A percentile compares a stretch with the other conserved stretches of the same genome.
These are phyloP conservation scores for Aspergillus ibericus DNA, from an alignment of 2,329 filamentous ascomycete genomes.

Conservation along the genomic window DNA sequence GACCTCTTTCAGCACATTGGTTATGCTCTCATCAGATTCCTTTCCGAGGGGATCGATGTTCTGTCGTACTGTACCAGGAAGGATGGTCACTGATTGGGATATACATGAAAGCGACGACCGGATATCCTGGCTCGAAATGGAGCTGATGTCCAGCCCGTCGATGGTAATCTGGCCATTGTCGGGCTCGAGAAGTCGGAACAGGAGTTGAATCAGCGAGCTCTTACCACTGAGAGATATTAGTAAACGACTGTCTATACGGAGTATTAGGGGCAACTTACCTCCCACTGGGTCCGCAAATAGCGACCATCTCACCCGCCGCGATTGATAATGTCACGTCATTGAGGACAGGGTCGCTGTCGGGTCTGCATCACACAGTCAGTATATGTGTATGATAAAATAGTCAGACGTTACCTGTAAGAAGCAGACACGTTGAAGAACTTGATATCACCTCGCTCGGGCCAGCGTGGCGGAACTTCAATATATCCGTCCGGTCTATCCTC, in stretches of 20 bases:
- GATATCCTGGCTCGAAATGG: not conserved
- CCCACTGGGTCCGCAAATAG: conserved; percentile 25
- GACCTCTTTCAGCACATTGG: conserved; percentile 5
- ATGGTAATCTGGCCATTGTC: not conserved
- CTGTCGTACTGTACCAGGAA: not conserved
- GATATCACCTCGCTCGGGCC: conserved; percentile 10
- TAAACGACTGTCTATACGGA: not conserved
- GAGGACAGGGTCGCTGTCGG: conserved; percentile 10
- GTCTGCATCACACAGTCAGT: not conserved
- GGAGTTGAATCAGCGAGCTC: not conserved
- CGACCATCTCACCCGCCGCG: conserved; percentile 27
- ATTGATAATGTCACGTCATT: conserved; percentile 24
- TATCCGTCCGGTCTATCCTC: conserved; percentile 41
- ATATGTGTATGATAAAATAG: not conserved
- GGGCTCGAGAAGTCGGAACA: not conserved
- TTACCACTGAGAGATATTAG: not conserved
- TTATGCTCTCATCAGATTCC: not conserved
- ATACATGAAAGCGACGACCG: not conserved
- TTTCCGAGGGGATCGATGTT: not conserved
- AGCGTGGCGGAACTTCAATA: conserved; percentile 52
- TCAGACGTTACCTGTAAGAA: not conserved
- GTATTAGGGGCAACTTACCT: not conserved
- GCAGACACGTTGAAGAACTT: conserved; percentile 6
- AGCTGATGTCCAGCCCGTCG: not conserved
- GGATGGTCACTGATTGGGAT: not conserved